Evolutionary conservation across 2,329 filamentous ascomycete genomes (phyloP), one percentile per base, ranked within the genome.

Genomic region (Proliferodiscus dingleyae): DNA sequence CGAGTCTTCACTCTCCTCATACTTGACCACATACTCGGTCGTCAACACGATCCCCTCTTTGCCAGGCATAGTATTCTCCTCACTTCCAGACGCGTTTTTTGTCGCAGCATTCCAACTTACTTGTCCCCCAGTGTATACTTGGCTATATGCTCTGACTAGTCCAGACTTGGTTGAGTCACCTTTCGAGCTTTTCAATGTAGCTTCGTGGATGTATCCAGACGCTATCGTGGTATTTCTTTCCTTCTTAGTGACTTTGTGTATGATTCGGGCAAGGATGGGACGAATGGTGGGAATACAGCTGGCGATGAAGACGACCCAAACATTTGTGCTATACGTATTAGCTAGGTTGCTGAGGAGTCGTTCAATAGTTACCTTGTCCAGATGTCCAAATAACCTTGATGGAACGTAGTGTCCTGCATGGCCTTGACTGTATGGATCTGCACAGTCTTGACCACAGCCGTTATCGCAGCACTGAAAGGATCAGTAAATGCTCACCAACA

Each of bases 261-360:
- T 47, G 28, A 43, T 39, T 43, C 36, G 33, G 40, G 39, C 45
- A 21, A 47, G 28, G 29, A 50, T 43, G 26, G 43, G 47, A 41
- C 47, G 47, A 46, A 50, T 50, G 18, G 47, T 46, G 29, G 47
- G 47, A 43, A 46, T 50, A 28, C 43, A 50, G 43, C 43, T 41
- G 16, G 39, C 47, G 38, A 50, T 50, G 39, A 50, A 46, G 28
- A 46, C 38, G 19, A 50, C 47, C 43, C 43, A 50, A 37, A 50
- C 32, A 43, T 50, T 45, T 41, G 46, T 49, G 33, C 46, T 49
- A 41, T n/a, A 42, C 28, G 29, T 43, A 43, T 49, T 45, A 45
- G 46, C 37, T 42, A 42, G 38, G 45, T 30, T 43, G 16, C 29
- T 29, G 11, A 43, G 39, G 26, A 40, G 39, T 47, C n/a, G 16